phyloP scores from a whole-genome alignment of 768 basidiomycete genomes.

The Leucocoprinus leucothites region DNA sequence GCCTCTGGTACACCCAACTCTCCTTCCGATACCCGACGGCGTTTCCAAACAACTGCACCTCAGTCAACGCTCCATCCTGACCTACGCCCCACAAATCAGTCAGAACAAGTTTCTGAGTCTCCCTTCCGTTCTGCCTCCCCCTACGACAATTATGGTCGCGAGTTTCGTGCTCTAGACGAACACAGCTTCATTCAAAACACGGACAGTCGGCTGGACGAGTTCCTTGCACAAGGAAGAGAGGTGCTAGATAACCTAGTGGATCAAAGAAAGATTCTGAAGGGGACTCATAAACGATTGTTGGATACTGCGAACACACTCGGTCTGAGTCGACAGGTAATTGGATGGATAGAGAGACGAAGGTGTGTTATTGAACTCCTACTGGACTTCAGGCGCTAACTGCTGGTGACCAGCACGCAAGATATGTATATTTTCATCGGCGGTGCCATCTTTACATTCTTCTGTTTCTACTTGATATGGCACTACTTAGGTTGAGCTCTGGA shows the following conservation, averaged over 20 bases:
- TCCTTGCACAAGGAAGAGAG: slow-evolving; percentile 88
- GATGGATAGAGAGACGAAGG: slow-evolving; percentile 97
- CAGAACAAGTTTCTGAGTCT: slow-evolving; percentile 67
- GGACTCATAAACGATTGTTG: slow-evolving; percentile 83
- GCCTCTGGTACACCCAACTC: slow-evolving; percentile 36
- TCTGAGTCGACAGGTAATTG: slow-evolving; percentile 89
- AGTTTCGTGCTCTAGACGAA: slow-evolving; percentile 81
- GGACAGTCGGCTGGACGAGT: slow-evolving; percentile 81
- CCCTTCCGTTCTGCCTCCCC: slow-evolving; percentile 71
- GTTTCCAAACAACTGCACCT: slow-evolving; percentile 49
- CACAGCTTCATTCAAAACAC: slow-evolving; percentile 87
- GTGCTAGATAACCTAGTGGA: slow-evolving; percentile 90
- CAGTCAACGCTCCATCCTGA: slow-evolving; percentile 53
- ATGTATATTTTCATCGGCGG: slow-evolving; percentile 91
- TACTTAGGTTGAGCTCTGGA: slow-evolving; percentile 61
- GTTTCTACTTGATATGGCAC: slow-evolving; percentile 90
- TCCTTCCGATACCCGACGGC: slow-evolving; percentile 62
- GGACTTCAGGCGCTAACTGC: slow-evolving; percentile 3
- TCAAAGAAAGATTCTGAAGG: slow-evolving; percentile 91
- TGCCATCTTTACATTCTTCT: slow-evolving; percentile 84
- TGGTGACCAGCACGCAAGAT: slow-evolving; percentile 74
- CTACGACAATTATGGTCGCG: slow-evolving; percentile 54
- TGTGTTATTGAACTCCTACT: slow-evolving; percentile 30
- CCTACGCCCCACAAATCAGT: slow-evolving; percentile 43
- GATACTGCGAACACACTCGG: slow-evolving; percentile 95